These are phyloP conservation scores for Pythium oligandrum DNA, from an alignment of 352 stramenopile species.

Conservation along the genomic window DNA sequence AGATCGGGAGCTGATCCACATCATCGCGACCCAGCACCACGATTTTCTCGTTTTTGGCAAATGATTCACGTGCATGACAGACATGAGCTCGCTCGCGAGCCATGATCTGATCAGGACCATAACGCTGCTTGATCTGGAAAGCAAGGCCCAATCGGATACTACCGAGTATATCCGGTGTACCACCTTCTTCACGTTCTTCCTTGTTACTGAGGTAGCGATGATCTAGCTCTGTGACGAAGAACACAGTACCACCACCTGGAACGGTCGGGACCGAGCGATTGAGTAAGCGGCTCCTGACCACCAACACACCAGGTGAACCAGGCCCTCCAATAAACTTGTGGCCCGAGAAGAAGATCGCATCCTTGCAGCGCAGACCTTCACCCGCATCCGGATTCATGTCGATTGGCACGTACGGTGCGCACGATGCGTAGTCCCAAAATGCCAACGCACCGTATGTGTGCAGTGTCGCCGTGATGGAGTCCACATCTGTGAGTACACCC, in stretches of 20 bases:
- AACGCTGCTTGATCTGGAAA: conserved; percentile 65
- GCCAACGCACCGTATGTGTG: conserved; percentile 90
- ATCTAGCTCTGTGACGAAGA: conserved; percentile 44
- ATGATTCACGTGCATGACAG: conserved; percentile 10
- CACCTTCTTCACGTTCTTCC: conserved; percentile 91
- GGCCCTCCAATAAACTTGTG: conserved; percentile 93
- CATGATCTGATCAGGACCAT: conserved; percentile 24
- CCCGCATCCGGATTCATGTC: conserved; percentile 96
- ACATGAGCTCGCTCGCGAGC: conserved; percentile 21
- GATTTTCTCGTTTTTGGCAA: conserved; percentile 36
- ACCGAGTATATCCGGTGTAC: conserved; percentile 89
- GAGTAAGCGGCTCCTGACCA: conserved; percentile 89
- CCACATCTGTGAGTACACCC: conserved; percentile 88
- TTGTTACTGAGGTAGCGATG: conserved; percentile 70
- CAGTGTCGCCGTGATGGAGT: conserved; percentile 84
- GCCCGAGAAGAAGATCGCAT: conserved; percentile 91
- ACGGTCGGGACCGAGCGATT: conserved; percentile 30
- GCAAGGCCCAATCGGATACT: conserved; percentile 80
- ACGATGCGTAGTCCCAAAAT: conserved; percentile 96
- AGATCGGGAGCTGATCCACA: conserved; percentile 64
- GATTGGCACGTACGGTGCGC: conserved; percentile 90
- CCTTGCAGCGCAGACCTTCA: not conserved
- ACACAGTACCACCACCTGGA: conserved; percentile 41
- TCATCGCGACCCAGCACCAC: conserved; percentile 69
- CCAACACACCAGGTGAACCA: conserved; percentile 90